Evolutionary conservation across 768 basidiomycete genomes (phyloP).

Genomic region (Steccherinum ochraceum): DNA sequence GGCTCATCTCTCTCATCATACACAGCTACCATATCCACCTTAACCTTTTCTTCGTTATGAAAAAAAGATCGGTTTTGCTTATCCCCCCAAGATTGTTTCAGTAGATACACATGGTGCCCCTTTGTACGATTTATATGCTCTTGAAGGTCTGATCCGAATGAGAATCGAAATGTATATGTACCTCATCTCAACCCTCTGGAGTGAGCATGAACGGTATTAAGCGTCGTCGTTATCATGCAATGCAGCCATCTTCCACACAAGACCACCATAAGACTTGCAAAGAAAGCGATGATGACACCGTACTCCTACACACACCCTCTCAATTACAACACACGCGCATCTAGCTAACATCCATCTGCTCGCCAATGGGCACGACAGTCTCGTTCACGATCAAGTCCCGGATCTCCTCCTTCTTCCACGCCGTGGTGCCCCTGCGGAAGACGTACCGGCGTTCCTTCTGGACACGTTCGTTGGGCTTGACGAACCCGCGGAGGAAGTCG

Average conservation of each 20-base stretch:
- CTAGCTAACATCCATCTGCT: slow-evolving; percentile 81
- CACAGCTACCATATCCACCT: too few relatives aligned
- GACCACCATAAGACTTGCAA: too few relatives aligned
- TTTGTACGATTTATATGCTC: background rate
- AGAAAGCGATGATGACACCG: background rate
- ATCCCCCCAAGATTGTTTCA: background rate
- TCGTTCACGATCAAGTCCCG: slow-evolving; percentile 69
- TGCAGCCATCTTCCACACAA: too few relatives aligned
- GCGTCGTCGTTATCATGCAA: too few relatives aligned
- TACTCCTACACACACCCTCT: slow-evolving; percentile 6
- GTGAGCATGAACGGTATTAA: too few relatives aligned
- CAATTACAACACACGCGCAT: slow-evolving; percentile 7
- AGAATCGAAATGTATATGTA: too few relatives aligned
- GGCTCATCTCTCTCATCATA: background rate
- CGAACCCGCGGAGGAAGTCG: slow-evolving; percentile 91
- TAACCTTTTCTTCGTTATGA: background rate
- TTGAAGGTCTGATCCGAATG: background rate
- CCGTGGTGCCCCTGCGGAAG: slow-evolving; percentile 85
- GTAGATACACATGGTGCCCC: background rate
- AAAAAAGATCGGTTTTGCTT: background rate
- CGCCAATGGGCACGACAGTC: slow-evolving; percentile 47
- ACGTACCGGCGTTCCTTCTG: slow-evolving; percentile 62
- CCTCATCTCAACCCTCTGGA: too few relatives aligned
- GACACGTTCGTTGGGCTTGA: slow-evolving; percentile 83
- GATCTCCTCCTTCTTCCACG: slow-evolving; percentile 78